A percentile compares a stretch with the other conserved stretches of the same genome.
Evolutionary conservation across 768 basidiomycete genomes (phyloP).

Genomic region (Pleurotus sapidus): DNA sequence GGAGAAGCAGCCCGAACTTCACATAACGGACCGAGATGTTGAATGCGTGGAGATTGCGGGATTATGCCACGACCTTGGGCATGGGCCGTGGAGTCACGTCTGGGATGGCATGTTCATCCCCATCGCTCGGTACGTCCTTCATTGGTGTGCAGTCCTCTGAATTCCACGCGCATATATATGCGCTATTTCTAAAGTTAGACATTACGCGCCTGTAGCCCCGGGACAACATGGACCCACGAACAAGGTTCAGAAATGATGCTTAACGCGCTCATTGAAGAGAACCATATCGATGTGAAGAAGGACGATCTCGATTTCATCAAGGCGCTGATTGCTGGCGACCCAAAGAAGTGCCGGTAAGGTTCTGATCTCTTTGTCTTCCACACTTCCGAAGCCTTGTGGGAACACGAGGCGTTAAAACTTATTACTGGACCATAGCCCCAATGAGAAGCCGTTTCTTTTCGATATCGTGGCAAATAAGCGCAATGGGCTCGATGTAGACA

Average conservation of each 20-base stretch:
- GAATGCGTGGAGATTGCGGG: conserved; percentile 79
- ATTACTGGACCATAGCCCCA: conserved; percentile 15
- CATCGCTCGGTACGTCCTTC: conserved; percentile 46
- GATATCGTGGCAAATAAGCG: conserved; percentile 82
- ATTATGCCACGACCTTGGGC: conserved; percentile 81
- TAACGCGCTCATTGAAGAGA: conserved; percentile 58
- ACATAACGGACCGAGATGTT: conserved; percentile 69
- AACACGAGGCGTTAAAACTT: too few relatives aligned
- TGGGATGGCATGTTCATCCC: conserved; percentile 80
- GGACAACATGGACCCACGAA: conserved; percentile 67
- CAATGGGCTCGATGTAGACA: conserved; percentile 87
- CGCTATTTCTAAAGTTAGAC: not conserved
- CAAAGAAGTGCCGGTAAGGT: conserved; percentile 47
- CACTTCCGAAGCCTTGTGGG: not conserved
- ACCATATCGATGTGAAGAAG: conserved; percentile 43
- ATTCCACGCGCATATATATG: too few relatives aligned
- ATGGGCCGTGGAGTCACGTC: conserved; percentile 85
- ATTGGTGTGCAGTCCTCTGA: not conserved
- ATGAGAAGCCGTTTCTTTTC: conserved; percentile 73
- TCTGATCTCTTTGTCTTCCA: not conserved
- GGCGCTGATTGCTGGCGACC: conserved; percentile 73
- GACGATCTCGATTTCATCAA: conserved; percentile 64
- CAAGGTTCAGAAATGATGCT: conserved; percentile 84
- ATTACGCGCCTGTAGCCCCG: conserved; percentile 34
- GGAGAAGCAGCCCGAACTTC: conserved; percentile 54